A percentile compares a stretch with the other conserved stretches of the same genome.
phyloP scores from a whole-genome alignment of 2,329 filamentous ascomycete genomes.

The Alternaria arborescens region DNA sequence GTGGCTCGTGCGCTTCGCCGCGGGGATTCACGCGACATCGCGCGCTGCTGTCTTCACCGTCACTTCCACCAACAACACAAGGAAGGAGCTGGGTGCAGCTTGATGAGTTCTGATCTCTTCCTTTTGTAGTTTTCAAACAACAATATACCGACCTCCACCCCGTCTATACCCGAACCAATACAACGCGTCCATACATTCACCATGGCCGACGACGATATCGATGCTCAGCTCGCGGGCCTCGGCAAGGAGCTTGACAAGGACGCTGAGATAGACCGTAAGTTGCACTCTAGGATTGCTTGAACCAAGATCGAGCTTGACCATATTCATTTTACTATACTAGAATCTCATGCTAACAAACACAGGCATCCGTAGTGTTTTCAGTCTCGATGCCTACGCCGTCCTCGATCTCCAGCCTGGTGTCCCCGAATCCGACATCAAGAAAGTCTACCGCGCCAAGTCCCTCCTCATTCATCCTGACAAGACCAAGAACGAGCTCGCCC shows the following conservation, averaged over 20 bases:
- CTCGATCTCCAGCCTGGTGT: constrained; percentile 96
- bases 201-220: constrained; percentile 61
- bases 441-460: constrained; percentile 95
- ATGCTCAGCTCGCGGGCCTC: constrained; percentile 83
- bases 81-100: neutral
- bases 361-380: constrained; percentile 85
- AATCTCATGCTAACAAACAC: constrained; percentile 2
- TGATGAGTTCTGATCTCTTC: neutral
- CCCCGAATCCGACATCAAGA: constrained; percentile 94
- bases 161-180: neutral
- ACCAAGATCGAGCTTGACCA: neutral
- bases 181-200: constrained; percentile 8
- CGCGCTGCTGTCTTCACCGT: constrained; percentile 2
- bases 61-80: constrained; percentile 1
- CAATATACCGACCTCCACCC: neutral
- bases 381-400: constrained; percentile 86
- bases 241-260: constrained; percentile 96
- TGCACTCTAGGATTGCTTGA: neutral
- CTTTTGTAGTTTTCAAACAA: neutral
- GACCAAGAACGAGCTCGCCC: constrained; percentile 86
- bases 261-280: constrained; percentile 83
- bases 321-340: neutral
- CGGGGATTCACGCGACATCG: constrained; percentile 23
- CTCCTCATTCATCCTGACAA: constrained; percentile 99
- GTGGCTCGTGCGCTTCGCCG: constrained; percentile 35